phyloP scores from a whole-genome alignment of 257 asterid species.

The Misopates orontium region DNA sequence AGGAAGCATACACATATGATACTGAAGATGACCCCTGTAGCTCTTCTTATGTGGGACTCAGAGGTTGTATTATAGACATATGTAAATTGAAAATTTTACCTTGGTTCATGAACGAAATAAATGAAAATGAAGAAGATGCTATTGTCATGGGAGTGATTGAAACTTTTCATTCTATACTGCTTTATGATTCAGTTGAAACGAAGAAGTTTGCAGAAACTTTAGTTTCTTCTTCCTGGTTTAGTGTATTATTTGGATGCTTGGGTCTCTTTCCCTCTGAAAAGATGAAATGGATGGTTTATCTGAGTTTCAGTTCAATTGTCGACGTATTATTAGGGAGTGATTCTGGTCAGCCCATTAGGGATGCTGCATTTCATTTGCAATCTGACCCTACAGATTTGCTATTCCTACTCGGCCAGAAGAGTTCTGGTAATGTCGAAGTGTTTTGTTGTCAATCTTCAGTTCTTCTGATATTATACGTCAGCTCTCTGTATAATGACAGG shows the following conservation, averaged over 20 bases:
- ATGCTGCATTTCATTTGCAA: constrained; percentile 66
- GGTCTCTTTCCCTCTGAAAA: constrained; percentile 76
- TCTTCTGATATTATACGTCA: constrained; percentile 59
- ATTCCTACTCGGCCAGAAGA: constrained; percentile 85
- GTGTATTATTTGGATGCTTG: constrained; percentile 77
- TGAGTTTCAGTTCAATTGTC: constrained; percentile 57
- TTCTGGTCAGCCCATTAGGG: constrained; percentile 68
- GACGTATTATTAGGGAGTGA: constrained; percentile 70
- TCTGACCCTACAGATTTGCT: constrained; percentile 88
- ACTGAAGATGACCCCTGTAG: constrained; percentile 35
- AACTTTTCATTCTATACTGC: constrained; percentile 63
- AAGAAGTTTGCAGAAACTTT: constrained; percentile 55
- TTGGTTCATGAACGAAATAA: constrained; percentile 64
- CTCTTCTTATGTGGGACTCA: constrained; percentile 43
- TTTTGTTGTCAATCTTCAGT: constrained; percentile 70
- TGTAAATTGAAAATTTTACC: constrained; percentile 62
- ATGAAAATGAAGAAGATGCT: constrained; percentile 70
- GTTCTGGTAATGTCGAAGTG: constrained; percentile 59
- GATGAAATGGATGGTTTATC: constrained; percentile 66
- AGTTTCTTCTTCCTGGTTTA: constrained; percentile 84
- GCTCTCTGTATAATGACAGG: constrained; percentile 88
- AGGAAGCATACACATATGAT: constrained; percentile 72
- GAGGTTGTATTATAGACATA: constrained; percentile 44
- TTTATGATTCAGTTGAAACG: constrained; percentile 49
- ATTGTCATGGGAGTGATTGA: constrained; percentile 74